Base-by-base conservation (phyloP, 2,329 filamentous ascomycete genomes). In the Arthroderma uncinatum region DNA sequence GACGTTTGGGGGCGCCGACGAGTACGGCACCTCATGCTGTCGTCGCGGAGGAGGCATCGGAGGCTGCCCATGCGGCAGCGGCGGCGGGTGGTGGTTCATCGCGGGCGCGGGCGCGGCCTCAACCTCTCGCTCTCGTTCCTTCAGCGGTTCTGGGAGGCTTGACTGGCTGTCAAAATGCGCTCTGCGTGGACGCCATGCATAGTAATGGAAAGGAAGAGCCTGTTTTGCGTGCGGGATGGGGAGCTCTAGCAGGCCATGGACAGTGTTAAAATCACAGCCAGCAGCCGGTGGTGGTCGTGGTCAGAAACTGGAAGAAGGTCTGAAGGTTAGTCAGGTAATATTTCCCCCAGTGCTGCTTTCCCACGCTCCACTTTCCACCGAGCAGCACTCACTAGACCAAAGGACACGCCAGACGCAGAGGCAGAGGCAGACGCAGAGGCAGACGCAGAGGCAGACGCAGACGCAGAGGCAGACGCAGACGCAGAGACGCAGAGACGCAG, bases 1-100 rank as follows among this genome's bases (percentile, higher is more conserved):
- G 70, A 83, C 78, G 63, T 78, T 79, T 33, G 78, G 75, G 54
- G 71, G 73, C 6, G 67, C 70, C 10, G 70, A 64, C 19, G 70
- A 66, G 63, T 77, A 77, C 33, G 73, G 64, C 56, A 73, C 67
- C 53, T 77, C 73, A 63, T 74, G 72, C 62, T 75, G 74, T 61
- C 73, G 73, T 60, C 74, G 73, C 23, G 74, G 71, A 62, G 73
- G 72, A 61, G 76, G 75, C 67, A 77, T 77, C 44, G 77, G 76
- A 56, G 76, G 74, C 67, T 76, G 74, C 72, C 74, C 74, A 69
- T 75, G 73, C 61, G 68, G 71, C 69, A 72, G 74, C 62, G 67
- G 68, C 64, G 68, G 71, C 63, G 73, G 64, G 66, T 74, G 71
- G 63, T 73, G 72, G 65, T 74, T 74, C 70, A 74, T 74, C 67